phyloP scores from a whole-genome alignment of 371 early-diverging fungal species.

The Rhizomucor pusillus region DNA sequence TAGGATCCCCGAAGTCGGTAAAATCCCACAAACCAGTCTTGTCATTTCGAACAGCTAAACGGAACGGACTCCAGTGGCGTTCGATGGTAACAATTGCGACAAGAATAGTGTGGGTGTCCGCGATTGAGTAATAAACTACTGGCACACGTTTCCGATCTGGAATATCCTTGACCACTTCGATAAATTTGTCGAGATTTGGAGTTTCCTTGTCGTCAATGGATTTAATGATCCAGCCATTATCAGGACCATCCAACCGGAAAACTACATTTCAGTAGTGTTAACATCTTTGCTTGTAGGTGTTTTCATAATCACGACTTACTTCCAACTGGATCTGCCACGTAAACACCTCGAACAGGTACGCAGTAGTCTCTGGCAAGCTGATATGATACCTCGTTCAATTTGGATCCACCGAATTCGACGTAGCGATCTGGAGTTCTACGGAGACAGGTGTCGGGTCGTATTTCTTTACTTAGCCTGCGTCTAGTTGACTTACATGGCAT shows the following conservation, averaged over 20 bases:
- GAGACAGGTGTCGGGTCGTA: background rate
- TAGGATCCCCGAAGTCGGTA: constrained; percentile 49
- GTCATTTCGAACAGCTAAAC: constrained; percentile 76
- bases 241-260: constrained; percentile 77
- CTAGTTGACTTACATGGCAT: constrained; percentile 57
- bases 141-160: constrained; percentile 79
- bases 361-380: constrained; percentile 82
- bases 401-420: constrained; percentile 88
- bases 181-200: constrained; percentile 71
- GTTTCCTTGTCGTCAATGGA: constrained; percentile 74
- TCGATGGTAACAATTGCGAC: constrained; percentile 75
- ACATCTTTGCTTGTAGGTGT: background rate
- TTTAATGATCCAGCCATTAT: constrained; percentile 78
- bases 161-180: constrained; percentile 69
- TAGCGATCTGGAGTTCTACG: constrained; percentile 71
- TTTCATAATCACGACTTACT: constrained; percentile 26
- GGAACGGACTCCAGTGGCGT: constrained; percentile 79
- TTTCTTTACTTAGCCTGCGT: background rate
- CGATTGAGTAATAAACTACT: constrained; percentile 79
- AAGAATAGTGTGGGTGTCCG: constrained; percentile 71
- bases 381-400: constrained; percentile 83
- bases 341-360: constrained; percentile 85
- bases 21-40: constrained; percentile 79
- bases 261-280: constrained; percentile 26
- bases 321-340: constrained; percentile 65